Conservation (phyloP, 2,329 filamentous ascomycete genomes). For the Calcarisporium arbuscula region DNA sequence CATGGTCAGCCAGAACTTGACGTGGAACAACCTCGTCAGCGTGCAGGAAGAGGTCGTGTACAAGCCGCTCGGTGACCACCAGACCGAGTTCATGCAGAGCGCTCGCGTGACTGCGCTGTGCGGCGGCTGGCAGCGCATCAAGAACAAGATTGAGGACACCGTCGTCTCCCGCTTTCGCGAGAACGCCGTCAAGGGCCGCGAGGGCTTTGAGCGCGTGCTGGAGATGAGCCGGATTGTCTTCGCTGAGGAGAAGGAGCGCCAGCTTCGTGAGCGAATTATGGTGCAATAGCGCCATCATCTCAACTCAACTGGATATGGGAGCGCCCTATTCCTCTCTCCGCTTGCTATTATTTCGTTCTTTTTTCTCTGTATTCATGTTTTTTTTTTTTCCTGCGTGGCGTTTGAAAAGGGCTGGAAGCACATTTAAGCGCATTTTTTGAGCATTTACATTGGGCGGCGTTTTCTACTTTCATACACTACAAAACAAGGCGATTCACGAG, state of each 20-base stretch:
- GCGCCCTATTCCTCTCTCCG: too few relatives aligned
- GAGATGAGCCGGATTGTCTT: constrained; percentile 91
- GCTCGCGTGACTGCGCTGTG: constrained; percentile 91
- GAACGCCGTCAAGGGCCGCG: constrained; percentile 82
- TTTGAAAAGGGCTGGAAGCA: too few relatives aligned
- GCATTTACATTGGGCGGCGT: too few relatives aligned
- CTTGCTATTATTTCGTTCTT: too few relatives aligned
- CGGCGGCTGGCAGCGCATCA: constrained; percentile 95
- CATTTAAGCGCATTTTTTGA: too few relatives aligned
- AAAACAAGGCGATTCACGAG: too few relatives aligned
- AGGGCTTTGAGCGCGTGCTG: constrained; percentile 92
- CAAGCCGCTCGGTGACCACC: constrained; percentile 49
- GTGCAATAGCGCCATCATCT: too few relatives aligned
- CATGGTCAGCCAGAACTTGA: constrained; percentile 94
- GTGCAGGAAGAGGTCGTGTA: constrained; percentile 93
- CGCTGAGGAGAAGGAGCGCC: constrained; percentile 73
- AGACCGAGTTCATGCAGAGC: constrained; percentile 81
- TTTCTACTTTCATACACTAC: too few relatives aligned
- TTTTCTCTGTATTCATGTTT: too few relatives aligned
- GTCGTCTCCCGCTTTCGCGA: constrained; percentile 84
- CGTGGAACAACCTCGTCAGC: constrained; percentile 81
- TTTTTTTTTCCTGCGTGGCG: too few relatives aligned
- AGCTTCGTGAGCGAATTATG: constrained; percentile 15
- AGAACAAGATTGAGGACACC: constrained; percentile 91
- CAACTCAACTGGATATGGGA: too few relatives aligned